phyloP scores from a whole-genome alignment of 2,329 filamentous ascomycete species.

The Coleophoma crateriformis region DNA sequence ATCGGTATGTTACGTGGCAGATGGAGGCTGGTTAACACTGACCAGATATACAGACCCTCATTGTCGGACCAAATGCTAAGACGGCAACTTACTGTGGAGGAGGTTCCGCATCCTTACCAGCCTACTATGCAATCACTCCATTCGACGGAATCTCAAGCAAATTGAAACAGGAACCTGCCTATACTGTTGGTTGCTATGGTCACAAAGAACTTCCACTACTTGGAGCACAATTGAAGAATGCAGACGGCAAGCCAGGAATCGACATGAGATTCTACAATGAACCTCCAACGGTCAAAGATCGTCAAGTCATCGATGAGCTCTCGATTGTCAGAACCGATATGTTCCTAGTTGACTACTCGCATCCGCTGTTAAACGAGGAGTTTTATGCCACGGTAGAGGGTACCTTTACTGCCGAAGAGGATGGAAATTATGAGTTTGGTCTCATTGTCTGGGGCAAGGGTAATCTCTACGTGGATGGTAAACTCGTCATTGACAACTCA shows the following conservation, averaged over 20 bases:
- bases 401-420: conserved; percentile 8
- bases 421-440: conserved; percentile 15
- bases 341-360: conserved; percentile 44
- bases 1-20: neutral
- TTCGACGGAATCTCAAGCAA: conserved; percentile 40
- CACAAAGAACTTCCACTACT: conserved; percentile 56
- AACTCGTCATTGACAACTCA: conserved; percentile 23
- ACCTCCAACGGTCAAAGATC: conserved; percentile 36
- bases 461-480: conserved; percentile 22
- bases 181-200: conserved; percentile 54
- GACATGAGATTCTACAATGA: conserved; percentile 58
- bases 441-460: conserved; percentile 17
- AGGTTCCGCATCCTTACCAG: conserved; percentile 51
- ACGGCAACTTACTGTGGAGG: conserved; percentile 47
- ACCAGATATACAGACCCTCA: neutral
- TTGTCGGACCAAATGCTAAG: conserved; percentile 30
- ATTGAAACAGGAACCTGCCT: conserved; percentile 49
- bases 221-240: conserved; percentile 41
- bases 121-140: conserved; percentile 64
- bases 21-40: neutral
- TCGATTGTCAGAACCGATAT: conserved; percentile 34
- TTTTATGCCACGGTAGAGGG: conserved; percentile 29
- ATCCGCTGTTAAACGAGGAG: conserved; percentile 23
- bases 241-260: conserved; percentile 49
- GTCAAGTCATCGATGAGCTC: conserved; percentile 45